phyloP scores from a whole-genome alignment of 2,329 filamentous ascomycete genomes.

The Sarocladiaceae sp. region DNA sequence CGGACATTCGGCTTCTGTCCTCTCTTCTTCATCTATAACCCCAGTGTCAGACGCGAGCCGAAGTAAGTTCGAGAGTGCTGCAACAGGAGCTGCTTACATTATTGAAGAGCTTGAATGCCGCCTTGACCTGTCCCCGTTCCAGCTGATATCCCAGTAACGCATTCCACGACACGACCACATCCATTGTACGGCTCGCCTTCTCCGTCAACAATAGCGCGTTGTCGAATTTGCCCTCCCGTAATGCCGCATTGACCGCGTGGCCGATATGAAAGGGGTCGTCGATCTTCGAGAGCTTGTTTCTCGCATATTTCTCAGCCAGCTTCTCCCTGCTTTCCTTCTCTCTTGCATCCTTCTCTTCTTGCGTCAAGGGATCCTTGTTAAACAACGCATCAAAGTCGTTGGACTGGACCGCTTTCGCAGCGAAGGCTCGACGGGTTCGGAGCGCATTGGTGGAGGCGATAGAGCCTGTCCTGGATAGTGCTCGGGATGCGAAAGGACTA shows the following conservation, averaged over 20 bases:
- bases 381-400: not conserved
- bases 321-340: not conserved
- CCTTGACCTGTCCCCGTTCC: slow-evolving; percentile 51
- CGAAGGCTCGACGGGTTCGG: not conserved
- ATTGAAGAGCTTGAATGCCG: slow-evolving; percentile 80
- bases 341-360: slow-evolving; percentile 4
- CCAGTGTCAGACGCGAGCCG: slow-evolving; percentile 11
- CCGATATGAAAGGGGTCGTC: slow-evolving; percentile 71
- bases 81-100: slow-evolving; percentile 51
- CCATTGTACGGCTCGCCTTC: slow-evolving; percentile 57
- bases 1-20: slow-evolving; percentile 73
- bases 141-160: slow-evolving; percentile 72
- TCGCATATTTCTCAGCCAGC: slow-evolving; percentile 22
- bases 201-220: slow-evolving; percentile 67
- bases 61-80: not conserved
- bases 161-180: slow-evolving; percentile 82
- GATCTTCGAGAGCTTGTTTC: slow-evolving; percentile 58
- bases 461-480: not conserved
- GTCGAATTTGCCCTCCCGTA: slow-evolving; percentile 56
- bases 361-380: not conserved
- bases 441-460: not conserved
- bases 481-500: not conserved
- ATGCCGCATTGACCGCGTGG: slow-evolving; percentile 56
- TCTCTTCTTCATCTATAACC: slow-evolving; percentile 84
- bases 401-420: slow-evolving; percentile 1